Percentiles rank a stretch among this genome's conserved stretches.
Evolutionary conservation across 2,329 filamentous ascomycete genomes (phyloP).

Genomic region (Sphaerostilbella broomeana): DNA sequence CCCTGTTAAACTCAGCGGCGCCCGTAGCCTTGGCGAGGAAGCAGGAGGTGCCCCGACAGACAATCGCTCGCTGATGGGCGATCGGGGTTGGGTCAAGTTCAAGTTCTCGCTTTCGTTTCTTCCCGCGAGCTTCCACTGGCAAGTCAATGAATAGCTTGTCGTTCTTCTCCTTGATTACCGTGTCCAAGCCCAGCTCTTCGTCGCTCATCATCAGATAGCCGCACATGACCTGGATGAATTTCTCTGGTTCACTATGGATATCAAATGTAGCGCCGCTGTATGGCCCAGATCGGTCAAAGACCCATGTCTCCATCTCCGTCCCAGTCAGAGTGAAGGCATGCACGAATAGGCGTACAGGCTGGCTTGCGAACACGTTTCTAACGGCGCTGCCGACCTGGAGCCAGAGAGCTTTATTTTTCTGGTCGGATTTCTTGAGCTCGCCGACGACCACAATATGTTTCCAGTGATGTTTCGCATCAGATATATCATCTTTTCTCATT

Average conservation of each 20-base stretch:
- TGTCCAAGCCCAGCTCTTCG: constrained; percentile 7
- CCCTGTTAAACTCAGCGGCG: too few relatives aligned
- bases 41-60: not conserved
- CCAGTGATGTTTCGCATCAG: not conserved
- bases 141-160: not conserved
- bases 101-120: too few relatives aligned
- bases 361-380: constrained; percentile 4
- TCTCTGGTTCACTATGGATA: constrained; percentile 6
- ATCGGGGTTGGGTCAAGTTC: too few relatives aligned
- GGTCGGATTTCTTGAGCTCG: constrained; percentile 1
- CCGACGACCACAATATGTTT: constrained; percentile 1
- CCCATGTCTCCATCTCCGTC: constrained; percentile 5
- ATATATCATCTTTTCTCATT: not conserved
- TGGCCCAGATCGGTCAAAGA: constrained; percentile 9
- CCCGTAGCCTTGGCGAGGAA: too few relatives aligned
- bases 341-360: constrained; percentile 1
- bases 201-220: constrained; percentile 6
- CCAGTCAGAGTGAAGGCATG: not conserved
- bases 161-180: not conserved
- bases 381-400: constrained; percentile 2
- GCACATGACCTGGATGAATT: constrained; percentile 9
- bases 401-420: constrained; percentile 4
- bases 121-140: too few relatives aligned
- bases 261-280: constrained; percentile 10
- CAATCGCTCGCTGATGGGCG: too few relatives aligned